phyloP scores from a whole-genome alignment of 208 protist species.

The Phytomonas sp. region DNA sequence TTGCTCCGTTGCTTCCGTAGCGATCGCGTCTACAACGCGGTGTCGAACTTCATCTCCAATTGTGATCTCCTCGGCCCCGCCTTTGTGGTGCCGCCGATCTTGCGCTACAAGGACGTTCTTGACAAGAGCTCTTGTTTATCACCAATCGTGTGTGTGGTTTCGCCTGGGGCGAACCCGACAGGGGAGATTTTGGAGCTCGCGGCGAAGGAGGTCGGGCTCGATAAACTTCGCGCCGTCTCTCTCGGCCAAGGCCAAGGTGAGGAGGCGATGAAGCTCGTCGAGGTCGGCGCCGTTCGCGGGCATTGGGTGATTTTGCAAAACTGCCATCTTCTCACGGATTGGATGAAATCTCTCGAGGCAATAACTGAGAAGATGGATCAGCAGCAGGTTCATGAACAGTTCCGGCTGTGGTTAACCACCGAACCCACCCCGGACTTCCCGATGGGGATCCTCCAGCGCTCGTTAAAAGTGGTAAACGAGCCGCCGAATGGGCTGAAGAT shows the following conservation, averaged over 20 bases:
- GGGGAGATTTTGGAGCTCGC: slow-evolving; percentile 97
- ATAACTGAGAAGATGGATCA: slow-evolving; percentile 94
- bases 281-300: slow-evolving; percentile 91
- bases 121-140: slow-evolving; percentile 87
- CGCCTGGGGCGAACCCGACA: slow-evolving; percentile 97
- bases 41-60: slow-evolving; percentile 91
- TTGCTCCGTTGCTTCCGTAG: slow-evolving; percentile 96
- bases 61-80: slow-evolving; percentile 89
- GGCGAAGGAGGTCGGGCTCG: slow-evolving; percentile 89
- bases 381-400: slow-evolving; percentile 93
- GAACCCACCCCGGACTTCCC: slow-evolving; percentile 97
- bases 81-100: slow-evolving; percentile 95
- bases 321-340: slow-evolving; percentile 97
- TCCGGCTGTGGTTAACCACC: slow-evolving; percentile 98
- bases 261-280: slow-evolving; percentile 93
- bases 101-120: slow-evolving; percentile 94
- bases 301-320: slow-evolving; percentile 99
- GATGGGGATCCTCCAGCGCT: slow-evolving; percentile 96
- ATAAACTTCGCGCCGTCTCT: slow-evolving; percentile 93
- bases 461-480: slow-evolving; percentile 98
- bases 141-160: slow-evolving; percentile 98
- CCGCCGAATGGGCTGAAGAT: slow-evolving; percentile 98
- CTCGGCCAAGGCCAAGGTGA: slow-evolving; percentile 97
- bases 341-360: slow-evolving; percentile 98
- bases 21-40: slow-evolving; percentile 94